A percentile compares a stretch with the other conserved stretches of the same genome.
These are phyloP conservation scores for Nepenthes gracilis DNA, from an alignment of 148 eudicot species.

Conservation along the genomic window DNA sequence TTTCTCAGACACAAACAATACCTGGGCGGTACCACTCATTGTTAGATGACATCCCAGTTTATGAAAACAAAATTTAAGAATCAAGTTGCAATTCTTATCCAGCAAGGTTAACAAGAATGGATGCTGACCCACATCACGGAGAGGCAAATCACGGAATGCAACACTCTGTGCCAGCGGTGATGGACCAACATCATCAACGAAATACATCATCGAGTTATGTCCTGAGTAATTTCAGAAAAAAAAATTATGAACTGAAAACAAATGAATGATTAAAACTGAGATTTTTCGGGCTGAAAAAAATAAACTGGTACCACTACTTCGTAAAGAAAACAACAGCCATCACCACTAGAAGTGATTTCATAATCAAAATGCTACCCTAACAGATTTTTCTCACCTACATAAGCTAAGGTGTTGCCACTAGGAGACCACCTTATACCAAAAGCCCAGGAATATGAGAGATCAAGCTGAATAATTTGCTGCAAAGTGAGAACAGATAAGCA, in stretches of 20 bases:
- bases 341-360: neutral
- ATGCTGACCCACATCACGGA: slow-evolving; percentile 99
- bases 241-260: neutral
- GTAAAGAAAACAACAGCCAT: no score
- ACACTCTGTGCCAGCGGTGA: slow-evolving; percentile 95
- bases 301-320: no score
- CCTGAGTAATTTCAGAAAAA: slow-evolving; percentile 34
- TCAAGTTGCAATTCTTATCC: slow-evolving; percentile 3
- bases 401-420: slow-evolving; percentile 92
- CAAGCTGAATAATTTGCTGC: slow-evolving; percentile 98
- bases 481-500: slow-evolving; percentile 5
- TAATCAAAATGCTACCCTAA: neutral
- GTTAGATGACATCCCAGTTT: slow-evolving; percentile 10
- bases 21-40: slow-evolving; percentile 32
- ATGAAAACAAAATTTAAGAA: neutral
- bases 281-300: no score
- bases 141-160: slow-evolving; percentile 94
- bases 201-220: slow-evolving; percentile 95
- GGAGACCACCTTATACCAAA: slow-evolving; percentile 98
- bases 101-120: slow-evolving; percentile 46
- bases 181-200: slow-evolving; percentile 96
- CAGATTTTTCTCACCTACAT: slow-evolving; percentile 71
- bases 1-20: slow-evolving; percentile 85
- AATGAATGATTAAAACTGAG: no score
- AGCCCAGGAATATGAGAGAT: slow-evolving; percentile 95